Evolutionary conservation across 1,139 yeast species (phyloP).

Genomic region (Dujonia santamariae): DNA sequence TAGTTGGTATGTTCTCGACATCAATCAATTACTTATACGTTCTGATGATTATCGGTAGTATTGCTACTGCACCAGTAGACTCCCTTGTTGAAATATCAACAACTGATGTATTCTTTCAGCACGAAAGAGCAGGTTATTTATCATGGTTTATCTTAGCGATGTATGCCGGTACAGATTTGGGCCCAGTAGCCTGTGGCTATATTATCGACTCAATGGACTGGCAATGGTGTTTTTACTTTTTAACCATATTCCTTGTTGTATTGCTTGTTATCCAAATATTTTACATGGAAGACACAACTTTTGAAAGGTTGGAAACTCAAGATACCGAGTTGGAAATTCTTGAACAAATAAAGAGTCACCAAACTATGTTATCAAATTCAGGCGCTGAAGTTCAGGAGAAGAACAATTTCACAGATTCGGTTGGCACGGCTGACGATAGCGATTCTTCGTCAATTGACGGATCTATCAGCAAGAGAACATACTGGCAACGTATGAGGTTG

Average conservation of each 20-base stretch:
- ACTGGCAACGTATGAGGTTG: slow-evolving; percentile 31
- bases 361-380: slow-evolving; percentile 11
- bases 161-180: slow-evolving; percentile 42
- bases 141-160: slow-evolving; percentile 39
- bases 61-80: slow-evolving; percentile 50
- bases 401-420: slow-evolving; percentile 12
- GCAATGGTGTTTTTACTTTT: slow-evolving; percentile 46
- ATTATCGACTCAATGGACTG: slow-evolving; percentile 36
- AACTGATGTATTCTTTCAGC: slow-evolving; percentile 46
- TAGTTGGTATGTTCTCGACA: slow-evolving; percentile 32
- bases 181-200: slow-evolving; percentile 46
- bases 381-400: background rate
- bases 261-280: slow-evolving; percentile 40
- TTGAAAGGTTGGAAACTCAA: slow-evolving; percentile 18
- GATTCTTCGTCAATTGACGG: background rate
- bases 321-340: slow-evolving; percentile 17
- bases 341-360: slow-evolving; percentile 24
- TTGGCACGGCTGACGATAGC: background rate
- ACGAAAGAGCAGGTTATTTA: slow-evolving; percentile 42
- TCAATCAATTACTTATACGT: slow-evolving; percentile 26
- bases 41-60: slow-evolving; percentile 32
- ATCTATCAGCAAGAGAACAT: slow-evolving; percentile 26
- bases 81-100: slow-evolving; percentile 48
- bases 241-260: slow-evolving; percentile 46
- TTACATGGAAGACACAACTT: slow-evolving; percentile 45